Evolutionary conservation across 345 rosid genomes (phyloP).

Genomic region (Draba incana): DNA sequence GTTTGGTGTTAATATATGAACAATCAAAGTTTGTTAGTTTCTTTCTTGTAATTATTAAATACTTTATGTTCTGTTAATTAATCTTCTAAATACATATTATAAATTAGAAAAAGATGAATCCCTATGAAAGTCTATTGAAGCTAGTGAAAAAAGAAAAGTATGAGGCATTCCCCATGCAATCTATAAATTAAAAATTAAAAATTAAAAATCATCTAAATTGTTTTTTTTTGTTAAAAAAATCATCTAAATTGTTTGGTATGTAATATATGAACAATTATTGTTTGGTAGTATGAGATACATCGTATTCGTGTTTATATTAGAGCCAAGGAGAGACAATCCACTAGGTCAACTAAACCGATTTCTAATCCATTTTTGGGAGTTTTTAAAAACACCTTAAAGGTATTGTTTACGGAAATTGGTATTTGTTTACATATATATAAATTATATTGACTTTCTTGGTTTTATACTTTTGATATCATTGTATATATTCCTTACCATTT

Average conservation of each 20-base stretch:
- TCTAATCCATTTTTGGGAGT: not conserved
- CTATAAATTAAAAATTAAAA: no score
- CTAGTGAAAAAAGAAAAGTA: not conserved
- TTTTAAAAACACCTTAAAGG: not conserved
- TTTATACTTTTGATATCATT: not conserved
- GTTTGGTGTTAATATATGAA: no score
- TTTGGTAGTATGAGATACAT: conserved; percentile 1
- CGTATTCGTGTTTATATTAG: not conserved
- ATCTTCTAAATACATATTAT: not conserved
- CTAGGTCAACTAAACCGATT: conserved; percentile 17
- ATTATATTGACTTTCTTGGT: conserved; percentile 18
- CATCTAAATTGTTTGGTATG: no score
- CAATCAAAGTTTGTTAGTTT: no score
- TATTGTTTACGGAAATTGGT: conserved; percentile 3
- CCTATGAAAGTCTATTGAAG: conserved; percentile 16
- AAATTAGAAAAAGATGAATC: not conserved
- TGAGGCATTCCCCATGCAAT: conserved; percentile 37
- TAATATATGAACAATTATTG: no score
- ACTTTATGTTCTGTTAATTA: conserved; percentile 1
- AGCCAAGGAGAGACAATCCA: conserved; percentile 1
- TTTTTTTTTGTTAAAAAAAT: no score
- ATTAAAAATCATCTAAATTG: no score
- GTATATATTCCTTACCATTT: not conserved
- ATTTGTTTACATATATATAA: not conserved
- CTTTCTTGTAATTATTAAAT: conserved; percentile 16